phyloP scores from a whole-genome alignment of 2,329 filamentous ascomycete species.

The Verticillium nubilum region DNA sequence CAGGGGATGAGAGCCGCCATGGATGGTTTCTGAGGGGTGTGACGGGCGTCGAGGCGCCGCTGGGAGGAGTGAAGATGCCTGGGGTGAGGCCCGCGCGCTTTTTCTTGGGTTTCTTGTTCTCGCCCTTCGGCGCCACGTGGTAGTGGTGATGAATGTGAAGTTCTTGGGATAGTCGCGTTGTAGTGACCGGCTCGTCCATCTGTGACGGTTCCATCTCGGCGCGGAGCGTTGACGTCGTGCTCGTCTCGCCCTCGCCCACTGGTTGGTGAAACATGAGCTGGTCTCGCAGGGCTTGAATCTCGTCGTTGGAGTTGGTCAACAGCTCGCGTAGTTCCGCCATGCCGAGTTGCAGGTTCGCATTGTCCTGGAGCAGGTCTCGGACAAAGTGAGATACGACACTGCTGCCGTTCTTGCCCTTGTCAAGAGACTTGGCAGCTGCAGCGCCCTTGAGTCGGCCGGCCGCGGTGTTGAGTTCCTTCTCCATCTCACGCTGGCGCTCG shows the following conservation, averaged over 20 bases:
- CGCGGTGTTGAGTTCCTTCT: slow-evolving; percentile 74
- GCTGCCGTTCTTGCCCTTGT: slow-evolving; percentile 51
- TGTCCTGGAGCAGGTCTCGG: slow-evolving; percentile 90
- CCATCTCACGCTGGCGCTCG: slow-evolving; percentile 76
- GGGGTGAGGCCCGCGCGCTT: slow-evolving; percentile 61
- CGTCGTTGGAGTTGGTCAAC: slow-evolving; percentile 86
- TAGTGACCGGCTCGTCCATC: slow-evolving; percentile 3
- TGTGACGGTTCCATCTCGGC: slow-evolving; percentile 60
- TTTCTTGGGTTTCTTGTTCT: slow-evolving; percentile 62
- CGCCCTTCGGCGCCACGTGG: slow-evolving; percentile 61
- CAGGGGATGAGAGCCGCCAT: slow-evolving; percentile 31
- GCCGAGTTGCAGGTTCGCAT: slow-evolving; percentile 85
- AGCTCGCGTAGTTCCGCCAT: slow-evolving; percentile 89
- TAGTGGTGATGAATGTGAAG: slow-evolving; percentile 95
- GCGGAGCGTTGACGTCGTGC: slow-evolving; percentile 51
- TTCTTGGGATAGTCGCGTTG: slow-evolving; percentile 56
- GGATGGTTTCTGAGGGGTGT: slow-evolving; percentile 33
- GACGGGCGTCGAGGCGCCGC: slow-evolving; percentile 26
- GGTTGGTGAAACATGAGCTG: slow-evolving; percentile 78
- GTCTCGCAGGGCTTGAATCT: slow-evolving; percentile 81
- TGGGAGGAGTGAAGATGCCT: slow-evolving; percentile 55
- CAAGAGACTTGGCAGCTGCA: slow-evolving; percentile 63
- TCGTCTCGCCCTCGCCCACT: slow-evolving; percentile 36
- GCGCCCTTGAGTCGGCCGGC: slow-evolving; percentile 77
- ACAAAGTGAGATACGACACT: slow-evolving; percentile 93